Evolutionary conservation across 1,284 basidiomycete genomes (phyloP).

Genomic region (Bondarzewia mesenterica): DNA sequence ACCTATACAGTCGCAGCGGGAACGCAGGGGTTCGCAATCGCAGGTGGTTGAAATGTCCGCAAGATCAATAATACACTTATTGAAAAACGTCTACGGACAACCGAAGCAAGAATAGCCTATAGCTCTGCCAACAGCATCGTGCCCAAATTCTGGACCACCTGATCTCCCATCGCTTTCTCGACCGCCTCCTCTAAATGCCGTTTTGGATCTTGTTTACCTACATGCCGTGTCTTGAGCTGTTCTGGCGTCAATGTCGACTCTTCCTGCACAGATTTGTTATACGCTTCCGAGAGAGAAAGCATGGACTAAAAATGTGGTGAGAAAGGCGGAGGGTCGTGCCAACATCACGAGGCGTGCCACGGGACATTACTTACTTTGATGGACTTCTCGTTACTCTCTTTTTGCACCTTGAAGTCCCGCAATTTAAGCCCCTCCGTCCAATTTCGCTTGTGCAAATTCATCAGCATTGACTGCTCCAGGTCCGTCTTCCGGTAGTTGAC

Average conservation of each 20-base stretch:
- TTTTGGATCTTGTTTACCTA: constrained; percentile 97
- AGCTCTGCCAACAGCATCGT: constrained; percentile 89
- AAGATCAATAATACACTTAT: too few relatives aligned
- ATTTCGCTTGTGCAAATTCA: constrained; percentile 95
- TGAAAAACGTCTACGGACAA: neutral
- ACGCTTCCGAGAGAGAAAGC: constrained; percentile 83
- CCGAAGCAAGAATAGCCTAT: constrained; percentile 21
- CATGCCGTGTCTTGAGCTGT: constrained; percentile 91
- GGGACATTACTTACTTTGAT: constrained; percentile 61
- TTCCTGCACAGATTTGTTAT: constrained; percentile 95
- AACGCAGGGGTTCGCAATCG: too few relatives aligned
- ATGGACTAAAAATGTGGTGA: constrained; percentile 57
- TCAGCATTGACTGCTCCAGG: constrained; percentile 95
- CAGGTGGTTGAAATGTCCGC: too few relatives aligned
- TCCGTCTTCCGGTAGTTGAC: constrained; percentile 97
- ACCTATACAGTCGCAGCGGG: too few relatives aligned
- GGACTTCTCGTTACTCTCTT: constrained; percentile 80
- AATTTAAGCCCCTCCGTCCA: constrained; percentile 95
- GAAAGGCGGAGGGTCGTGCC: neutral
- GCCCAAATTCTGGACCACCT: constrained; percentile 89
- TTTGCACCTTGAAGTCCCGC: constrained; percentile 81
- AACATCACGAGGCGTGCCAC: neutral
- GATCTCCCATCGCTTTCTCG: constrained; percentile 94
- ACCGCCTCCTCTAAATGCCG: constrained; percentile 93
- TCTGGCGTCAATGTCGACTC: constrained; percentile 87